These are phyloP conservation scores for Avena eriantha DNA, from an alignment of 176 grass and related monocot genomes.

Conservation along the genomic window DNA sequence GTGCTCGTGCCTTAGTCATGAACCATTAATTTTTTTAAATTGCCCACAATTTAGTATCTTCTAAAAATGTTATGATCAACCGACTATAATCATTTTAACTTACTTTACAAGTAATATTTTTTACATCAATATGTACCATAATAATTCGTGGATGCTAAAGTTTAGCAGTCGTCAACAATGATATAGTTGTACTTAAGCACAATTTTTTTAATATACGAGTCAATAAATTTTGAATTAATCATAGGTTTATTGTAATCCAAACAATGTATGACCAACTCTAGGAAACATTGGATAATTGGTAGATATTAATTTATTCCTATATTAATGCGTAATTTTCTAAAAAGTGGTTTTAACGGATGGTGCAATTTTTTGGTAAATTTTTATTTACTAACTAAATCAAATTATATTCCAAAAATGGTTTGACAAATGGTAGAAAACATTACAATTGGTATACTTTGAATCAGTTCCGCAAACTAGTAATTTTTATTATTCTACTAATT, in stretches of 20 bases:
- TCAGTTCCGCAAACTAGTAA: neutral
- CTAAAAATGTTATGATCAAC: neutral
- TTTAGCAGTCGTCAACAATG: neutral
- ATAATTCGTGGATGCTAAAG: neutral
- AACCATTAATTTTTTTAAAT: neutral
- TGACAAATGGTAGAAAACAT: neutral
- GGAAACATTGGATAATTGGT: neutral
- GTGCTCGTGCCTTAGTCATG: neutral
- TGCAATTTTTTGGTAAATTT: no score
- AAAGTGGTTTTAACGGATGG: no score
- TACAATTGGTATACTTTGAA: neutral
- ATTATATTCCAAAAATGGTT: neutral
- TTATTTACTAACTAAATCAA: no score
- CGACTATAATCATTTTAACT: neutral
- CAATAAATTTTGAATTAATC: neutral
- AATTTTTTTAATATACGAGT: neutral
- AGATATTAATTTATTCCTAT: neutral
- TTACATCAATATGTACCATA: neutral
- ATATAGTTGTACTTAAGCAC: neutral
- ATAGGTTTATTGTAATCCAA: neutral
- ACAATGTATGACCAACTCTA: neutral
- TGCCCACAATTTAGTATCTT: neutral
- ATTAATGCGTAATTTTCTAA: neutral
- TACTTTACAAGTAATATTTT: neutral
- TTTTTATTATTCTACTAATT: no score